Conservation (phyloP, 139 green algal species). For the Chloropicon primus region DNA sequence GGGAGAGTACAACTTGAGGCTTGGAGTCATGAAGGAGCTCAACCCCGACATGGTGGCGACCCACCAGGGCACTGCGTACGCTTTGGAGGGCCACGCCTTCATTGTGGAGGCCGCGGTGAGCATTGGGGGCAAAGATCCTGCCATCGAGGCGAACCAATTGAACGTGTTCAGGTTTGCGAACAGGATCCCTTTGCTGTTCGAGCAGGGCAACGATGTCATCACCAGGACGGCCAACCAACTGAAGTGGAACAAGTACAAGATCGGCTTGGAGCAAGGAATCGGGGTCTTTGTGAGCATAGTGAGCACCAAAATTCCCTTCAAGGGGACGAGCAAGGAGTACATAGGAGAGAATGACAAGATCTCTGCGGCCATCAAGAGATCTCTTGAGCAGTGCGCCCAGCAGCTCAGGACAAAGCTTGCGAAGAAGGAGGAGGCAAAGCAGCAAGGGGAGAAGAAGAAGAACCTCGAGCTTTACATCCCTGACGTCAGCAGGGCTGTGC, state of each 20-base stretch:
- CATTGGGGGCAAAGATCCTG: constrained; percentile 62
- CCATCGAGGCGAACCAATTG: constrained; percentile 24
- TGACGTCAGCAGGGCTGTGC: constrained; percentile 47
- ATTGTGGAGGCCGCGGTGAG: constrained; percentile 85
- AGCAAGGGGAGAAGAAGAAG: constrained; percentile 71
- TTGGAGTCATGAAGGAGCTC: constrained; percentile 95
- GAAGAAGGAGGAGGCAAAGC: constrained; percentile 45
- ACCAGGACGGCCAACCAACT: constrained; percentile 85
- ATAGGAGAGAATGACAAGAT: constrained; percentile 92
- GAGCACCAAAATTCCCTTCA: constrained; percentile 98
- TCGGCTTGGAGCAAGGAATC: constrained; percentile 34
- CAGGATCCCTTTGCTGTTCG: constrained; percentile 93
- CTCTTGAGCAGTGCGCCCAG: constrained; percentile 39
- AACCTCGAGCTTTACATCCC: constrained; percentile 89
- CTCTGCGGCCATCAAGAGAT: constrained; percentile 60
- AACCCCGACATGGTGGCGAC: constrained; percentile 85
- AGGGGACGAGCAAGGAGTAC: constrained; percentile 96
- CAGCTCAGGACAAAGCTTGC: constrained; percentile 72
- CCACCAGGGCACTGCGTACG: constrained; percentile 31
- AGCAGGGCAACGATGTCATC: constrained; percentile 77
- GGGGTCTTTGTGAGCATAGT: constrained; percentile 96
- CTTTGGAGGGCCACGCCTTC: constrained; percentile 90
- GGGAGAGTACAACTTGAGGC: constrained; percentile 94
- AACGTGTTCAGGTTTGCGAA: constrained; percentile 93
- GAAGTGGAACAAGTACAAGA: constrained; percentile 92